Evolutionary conservation across 345 rosid genomes (phyloP).

Genomic region (Murraya paniculata): DNA sequence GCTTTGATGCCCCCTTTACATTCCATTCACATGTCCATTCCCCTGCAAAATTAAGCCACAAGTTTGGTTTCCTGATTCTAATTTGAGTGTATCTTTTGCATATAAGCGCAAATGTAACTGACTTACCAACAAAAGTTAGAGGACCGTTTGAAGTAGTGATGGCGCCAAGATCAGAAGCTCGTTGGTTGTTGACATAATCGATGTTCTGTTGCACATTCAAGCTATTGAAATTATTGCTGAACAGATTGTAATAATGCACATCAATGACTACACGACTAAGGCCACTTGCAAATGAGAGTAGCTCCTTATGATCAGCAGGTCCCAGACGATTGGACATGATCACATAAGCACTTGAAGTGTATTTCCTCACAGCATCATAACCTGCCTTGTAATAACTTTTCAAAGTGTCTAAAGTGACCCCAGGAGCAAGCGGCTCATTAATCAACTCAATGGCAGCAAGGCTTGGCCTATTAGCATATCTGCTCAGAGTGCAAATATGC

Average conservation of each 20-base stretch:
- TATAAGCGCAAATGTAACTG: neutral
- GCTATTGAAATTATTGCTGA: neutral
- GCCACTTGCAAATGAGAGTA: slow-evolving; percentile 20
- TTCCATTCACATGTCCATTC: slow-evolving; percentile 35
- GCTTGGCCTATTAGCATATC: neutral
- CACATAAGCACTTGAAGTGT: slow-evolving; percentile 29
- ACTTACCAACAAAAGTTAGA: slow-evolving; percentile 29
- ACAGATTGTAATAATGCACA: slow-evolving; percentile 41
- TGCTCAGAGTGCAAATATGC: neutral
- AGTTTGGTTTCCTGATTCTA: neutral
- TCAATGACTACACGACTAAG: slow-evolving; percentile 28
- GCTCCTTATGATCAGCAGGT: slow-evolving; percentile 23
- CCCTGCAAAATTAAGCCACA: slow-evolving; percentile 13
- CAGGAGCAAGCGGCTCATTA: slow-evolving; percentile 33
- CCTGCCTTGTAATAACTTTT: slow-evolving; percentile 29
- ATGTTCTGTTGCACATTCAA: slow-evolving; percentile 27
- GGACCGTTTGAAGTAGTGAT: slow-evolving; percentile 23
- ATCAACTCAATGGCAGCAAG: slow-evolving; percentile 32
- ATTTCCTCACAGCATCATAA: slow-evolving; percentile 35
- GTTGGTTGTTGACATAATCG: slow-evolving; percentile 19
- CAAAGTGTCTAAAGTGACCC: slow-evolving; percentile 18
- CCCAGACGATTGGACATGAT: slow-evolving; percentile 35
- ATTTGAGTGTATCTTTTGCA: neutral
- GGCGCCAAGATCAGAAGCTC: slow-evolving; percentile 14
- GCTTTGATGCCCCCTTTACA: slow-evolving; percentile 11